Evolutionary conservation across 2,329 filamentous ascomycete species (phyloP), one percentile per base, ranked within the genome.

Genomic region (Nigrograna mackinnonii): DNA sequence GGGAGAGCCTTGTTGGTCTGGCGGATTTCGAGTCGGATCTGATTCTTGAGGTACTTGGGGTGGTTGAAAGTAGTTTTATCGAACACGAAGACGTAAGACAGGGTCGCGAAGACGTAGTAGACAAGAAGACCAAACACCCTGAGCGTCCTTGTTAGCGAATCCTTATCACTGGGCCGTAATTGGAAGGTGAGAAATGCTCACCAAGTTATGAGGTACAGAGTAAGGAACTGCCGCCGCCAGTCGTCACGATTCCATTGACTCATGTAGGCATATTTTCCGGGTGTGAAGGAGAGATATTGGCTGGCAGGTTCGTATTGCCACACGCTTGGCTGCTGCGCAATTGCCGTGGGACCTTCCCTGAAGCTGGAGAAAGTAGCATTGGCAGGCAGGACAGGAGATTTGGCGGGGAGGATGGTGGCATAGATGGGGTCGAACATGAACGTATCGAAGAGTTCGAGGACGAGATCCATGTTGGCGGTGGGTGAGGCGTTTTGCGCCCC

Each of bases 31-130:
- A 91, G 80, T 46, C 79, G 76, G 51, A 96, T 86, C 70, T 96
- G 92, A 72, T 96, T 92, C 74, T 94, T 95, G 63, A 96, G 85
- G 70, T 92, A 97, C 65, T 94, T 94, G 35, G 92, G 92, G 68
- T 97, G 92, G 39, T 89, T 77, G 71, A 92, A 84, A 33, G 89
- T 94, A 31, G 83, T 80, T 71, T 96, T 94, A 72, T 96, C 91
- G 74, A 96, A 96, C 64, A 96, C 79, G 73, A 96, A 86, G 61
- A 86, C 60, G 72, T 95, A 97, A 13, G 91, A 96, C 14, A 95
- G 77, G 5, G 85, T 79, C 4, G 91, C 88, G 64, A 89, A 90
- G 52, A 89, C 59, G 68, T 92, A 96, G 79, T 96, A 97, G 42
- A 94, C 77, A 35, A 91, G 52, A 22, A 91, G 70, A 41, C 91